These are phyloP conservation scores for Setaria viridis DNA, from an alignment of 202 grass and related monocot species.

Conservation along the genomic window DNA sequence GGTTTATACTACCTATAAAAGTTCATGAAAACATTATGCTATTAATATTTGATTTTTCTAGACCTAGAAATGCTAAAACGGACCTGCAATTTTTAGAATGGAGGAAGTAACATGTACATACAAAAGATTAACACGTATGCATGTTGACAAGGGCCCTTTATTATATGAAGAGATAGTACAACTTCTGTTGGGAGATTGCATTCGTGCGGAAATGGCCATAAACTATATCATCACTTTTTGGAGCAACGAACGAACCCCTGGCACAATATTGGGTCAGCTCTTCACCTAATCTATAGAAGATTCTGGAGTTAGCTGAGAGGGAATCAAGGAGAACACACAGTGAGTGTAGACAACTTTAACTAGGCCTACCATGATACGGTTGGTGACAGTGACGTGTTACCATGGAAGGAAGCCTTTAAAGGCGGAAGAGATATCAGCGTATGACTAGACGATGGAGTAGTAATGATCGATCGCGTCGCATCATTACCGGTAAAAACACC, in stretches of 20 bases:
- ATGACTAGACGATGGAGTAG: neutral
- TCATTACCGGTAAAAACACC: neutral
- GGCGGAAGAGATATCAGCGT: neutral
- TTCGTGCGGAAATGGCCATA: neutral
- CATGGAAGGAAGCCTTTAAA: neutral
- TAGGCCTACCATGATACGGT: neutral
- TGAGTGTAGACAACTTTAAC: neutral
- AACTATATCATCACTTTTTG: neutral
- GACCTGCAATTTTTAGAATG: no score
- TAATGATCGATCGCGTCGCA: neutral
- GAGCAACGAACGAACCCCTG: neutral
- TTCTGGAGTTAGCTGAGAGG: slow-evolving; percentile 9
- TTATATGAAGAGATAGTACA: neutral
- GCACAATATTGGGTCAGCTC: neutral
- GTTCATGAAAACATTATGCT: no score
- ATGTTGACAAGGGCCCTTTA: neutral
- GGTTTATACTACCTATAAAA: neutral
- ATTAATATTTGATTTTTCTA: no score
- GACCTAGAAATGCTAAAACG: no score
- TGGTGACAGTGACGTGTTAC: slow-evolving; percentile 6
- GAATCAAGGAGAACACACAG: neutral
- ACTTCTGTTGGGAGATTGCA: neutral
- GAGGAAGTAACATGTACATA: no score
- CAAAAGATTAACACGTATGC: neutral
- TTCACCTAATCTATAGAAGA: neutral